phyloP scores from a whole-genome alignment of 345 rosid species.

The Lepidium sativum region DNA sequence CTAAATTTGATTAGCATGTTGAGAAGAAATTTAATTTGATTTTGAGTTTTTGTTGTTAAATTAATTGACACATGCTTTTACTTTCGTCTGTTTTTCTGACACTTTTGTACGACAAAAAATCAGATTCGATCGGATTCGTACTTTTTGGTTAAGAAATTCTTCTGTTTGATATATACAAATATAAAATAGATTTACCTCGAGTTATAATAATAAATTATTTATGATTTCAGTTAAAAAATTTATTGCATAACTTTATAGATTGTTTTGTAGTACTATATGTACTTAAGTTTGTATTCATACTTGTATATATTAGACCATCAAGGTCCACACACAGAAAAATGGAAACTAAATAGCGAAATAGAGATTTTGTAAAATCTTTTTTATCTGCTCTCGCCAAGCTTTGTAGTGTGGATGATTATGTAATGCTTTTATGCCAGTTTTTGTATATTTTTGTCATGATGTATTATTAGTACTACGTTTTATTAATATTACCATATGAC shows the following conservation, averaged over 20 bases:
- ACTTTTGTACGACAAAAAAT: conserved; percentile 13
- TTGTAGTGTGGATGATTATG: no score
- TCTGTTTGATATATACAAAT: background rate
- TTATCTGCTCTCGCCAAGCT: no score
- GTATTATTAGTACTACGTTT: no score
- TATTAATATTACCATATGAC: no score
- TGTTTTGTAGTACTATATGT: background rate
- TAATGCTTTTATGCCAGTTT: no score
- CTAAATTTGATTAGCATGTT: background rate
- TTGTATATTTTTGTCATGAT: no score
- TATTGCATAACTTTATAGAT: background rate
- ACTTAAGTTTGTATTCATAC: background rate
- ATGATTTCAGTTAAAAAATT: background rate
- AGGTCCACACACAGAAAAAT: background rate
- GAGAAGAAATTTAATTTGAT: conserved; percentile 3
- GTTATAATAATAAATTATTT: background rate
- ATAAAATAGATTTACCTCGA: background rate
- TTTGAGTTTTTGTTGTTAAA: background rate
- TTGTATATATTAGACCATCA: background rate
- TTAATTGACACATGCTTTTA: conserved; percentile 3
- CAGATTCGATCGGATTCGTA: background rate
- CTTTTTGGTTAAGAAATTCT: conserved; percentile 13
- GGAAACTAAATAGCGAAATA: background rate
- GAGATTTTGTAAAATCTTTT: background rate
- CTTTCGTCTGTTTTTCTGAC: conserved; percentile 11